Percentiles rank a stretch among this genome's conserved stretches.
phyloP scores from a whole-genome alignment of 2,329 filamentous ascomycete genomes.

The Geosmithia morbida region DNA sequence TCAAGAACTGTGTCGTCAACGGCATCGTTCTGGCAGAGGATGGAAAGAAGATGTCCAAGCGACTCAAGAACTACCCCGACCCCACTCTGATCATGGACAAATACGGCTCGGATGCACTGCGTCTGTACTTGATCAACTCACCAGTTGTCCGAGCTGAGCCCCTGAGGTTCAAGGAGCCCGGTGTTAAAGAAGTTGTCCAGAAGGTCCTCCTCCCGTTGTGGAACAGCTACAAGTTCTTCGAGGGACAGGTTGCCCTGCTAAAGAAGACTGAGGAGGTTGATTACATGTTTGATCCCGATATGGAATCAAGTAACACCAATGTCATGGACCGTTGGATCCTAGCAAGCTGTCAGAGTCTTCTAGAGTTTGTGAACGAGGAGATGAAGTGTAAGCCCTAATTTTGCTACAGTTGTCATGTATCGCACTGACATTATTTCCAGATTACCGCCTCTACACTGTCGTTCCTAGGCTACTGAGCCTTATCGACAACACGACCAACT shows the following conservation, averaged over 20 bases:
- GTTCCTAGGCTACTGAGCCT: constrained; percentile 70
- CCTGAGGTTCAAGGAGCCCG: constrained; percentile 77
- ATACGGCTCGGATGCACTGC: constrained; percentile 83
- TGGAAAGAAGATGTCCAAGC: constrained; percentile 98
- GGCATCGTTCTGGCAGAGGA: constrained; percentile 88
- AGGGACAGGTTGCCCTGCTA: constrained; percentile 69
- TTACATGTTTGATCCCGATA: constrained; percentile 63
- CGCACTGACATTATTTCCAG: constrained; percentile 14
- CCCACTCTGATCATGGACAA: constrained; percentile 69
- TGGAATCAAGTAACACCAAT: constrained; percentile 66
- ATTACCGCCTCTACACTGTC: constrained; percentile 76
- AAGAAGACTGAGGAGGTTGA: constrained; percentile 74
- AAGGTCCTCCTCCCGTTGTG: constrained; percentile 83
- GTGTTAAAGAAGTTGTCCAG: constrained; percentile 88
- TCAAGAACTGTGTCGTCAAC: constrained; percentile 94
- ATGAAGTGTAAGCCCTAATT: constrained; percentile 52
- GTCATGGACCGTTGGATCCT: constrained; percentile 96
- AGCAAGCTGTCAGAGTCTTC: constrained; percentile 77
- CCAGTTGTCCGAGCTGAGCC: constrained; percentile 88
- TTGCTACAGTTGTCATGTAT: not conserved
- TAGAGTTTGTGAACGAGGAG: constrained; percentile 85
- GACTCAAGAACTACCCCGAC: constrained; percentile 91
- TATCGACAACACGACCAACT: constrained; percentile 95
- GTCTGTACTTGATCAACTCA: constrained; percentile 94
- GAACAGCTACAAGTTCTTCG: constrained; percentile 97